These are phyloP conservation scores for Lyophyllum semitale DNA, from an alignment of 768 basidiomycete genomes.

Conservation along the genomic window DNA sequence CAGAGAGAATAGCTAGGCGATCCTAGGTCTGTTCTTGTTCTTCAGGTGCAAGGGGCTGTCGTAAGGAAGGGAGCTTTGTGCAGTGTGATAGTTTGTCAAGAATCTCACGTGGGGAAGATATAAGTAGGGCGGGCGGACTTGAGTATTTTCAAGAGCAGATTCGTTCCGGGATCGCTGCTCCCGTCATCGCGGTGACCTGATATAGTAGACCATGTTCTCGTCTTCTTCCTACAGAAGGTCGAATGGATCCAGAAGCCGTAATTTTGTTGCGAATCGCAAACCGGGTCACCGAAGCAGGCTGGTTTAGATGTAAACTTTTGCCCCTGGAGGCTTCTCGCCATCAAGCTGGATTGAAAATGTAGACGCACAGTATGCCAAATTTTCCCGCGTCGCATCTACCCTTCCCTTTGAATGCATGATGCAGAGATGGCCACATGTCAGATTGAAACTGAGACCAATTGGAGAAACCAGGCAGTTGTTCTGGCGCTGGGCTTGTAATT, in stretches of 20 bases:
- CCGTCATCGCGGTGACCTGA: conserved; percentile 11
- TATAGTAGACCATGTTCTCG: conserved; percentile 13
- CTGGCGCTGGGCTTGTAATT: background rate
- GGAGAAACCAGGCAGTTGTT: conserved; percentile 11
- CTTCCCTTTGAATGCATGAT: background rate
- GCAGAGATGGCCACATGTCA: background rate
- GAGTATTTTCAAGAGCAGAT: conserved; percentile 17
- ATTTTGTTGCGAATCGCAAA: conserved; percentile 9
- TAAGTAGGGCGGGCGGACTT: conserved; percentile 19
- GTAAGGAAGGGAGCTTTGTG: conserved; percentile 4
- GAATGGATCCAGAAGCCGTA: conserved; percentile 1
- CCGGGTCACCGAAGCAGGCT: conserved; percentile 3
- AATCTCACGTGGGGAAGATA: conserved; percentile 13
- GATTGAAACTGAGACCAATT: background rate
- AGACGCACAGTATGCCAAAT: background rate
- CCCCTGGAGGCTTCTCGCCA: background rate
- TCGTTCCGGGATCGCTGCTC: conserved; percentile 19
- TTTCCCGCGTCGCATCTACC: background rate
- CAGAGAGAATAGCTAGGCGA: background rate
- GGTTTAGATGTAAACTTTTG: background rate
- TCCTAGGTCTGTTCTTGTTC: background rate
- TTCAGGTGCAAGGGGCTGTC: conserved; percentile 3
- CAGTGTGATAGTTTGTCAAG: conserved; percentile 7
- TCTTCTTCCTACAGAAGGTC: conserved; percentile 7
- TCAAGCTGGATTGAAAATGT: background rate